phyloP scores from a whole-genome alignment of 2,329 filamentous ascomycete species.

The Epichloe festucae region DNA sequence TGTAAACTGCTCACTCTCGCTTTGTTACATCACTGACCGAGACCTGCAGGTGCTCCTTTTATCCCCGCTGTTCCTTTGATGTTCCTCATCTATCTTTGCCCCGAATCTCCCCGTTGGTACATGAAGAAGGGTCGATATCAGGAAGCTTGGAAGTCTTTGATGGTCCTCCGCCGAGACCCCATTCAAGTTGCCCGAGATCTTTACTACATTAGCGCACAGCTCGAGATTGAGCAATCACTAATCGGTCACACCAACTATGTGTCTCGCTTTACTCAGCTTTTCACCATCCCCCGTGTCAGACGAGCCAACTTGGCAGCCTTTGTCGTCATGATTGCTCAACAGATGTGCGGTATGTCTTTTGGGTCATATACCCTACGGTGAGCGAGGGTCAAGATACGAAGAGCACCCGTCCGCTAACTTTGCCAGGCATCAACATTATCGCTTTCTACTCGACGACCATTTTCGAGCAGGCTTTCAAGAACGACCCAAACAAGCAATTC shows the following conservation, averaged over 20 bases:
- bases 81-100: slow-evolving; percentile 45
- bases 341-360: slow-evolving; percentile 42
- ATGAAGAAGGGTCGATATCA: slow-evolving; percentile 51
- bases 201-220: slow-evolving; percentile 37
- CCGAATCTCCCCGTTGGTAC: slow-evolving; percentile 50
- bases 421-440: slow-evolving; percentile 48
- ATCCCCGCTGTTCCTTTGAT: slow-evolving; percentile 42
- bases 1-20: background rate
- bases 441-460: slow-evolving; percentile 60
- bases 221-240: slow-evolving; percentile 26
- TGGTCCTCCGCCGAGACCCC: slow-evolving; percentile 35
- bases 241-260: slow-evolving; percentile 27
- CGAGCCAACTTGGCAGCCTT: slow-evolving; percentile 64
- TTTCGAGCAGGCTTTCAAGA: slow-evolving; percentile 43
- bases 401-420: background rate
- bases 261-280: slow-evolving; percentile 44
- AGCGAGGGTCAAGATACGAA: no score
- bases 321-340: slow-evolving; percentile 68
- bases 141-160: slow-evolving; percentile 45
- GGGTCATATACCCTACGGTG: background rate
- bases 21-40: background rate
- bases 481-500: slow-evolving; percentile 21
- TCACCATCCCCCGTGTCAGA: slow-evolving; percentile 51
- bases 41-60: slow-evolving; percentile 36
- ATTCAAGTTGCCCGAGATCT: slow-evolving; percentile 47